phyloP scores from a whole-genome alignment of 1,284 basidiomycete genomes.

The Uromyces viciae-fabae region DNA sequence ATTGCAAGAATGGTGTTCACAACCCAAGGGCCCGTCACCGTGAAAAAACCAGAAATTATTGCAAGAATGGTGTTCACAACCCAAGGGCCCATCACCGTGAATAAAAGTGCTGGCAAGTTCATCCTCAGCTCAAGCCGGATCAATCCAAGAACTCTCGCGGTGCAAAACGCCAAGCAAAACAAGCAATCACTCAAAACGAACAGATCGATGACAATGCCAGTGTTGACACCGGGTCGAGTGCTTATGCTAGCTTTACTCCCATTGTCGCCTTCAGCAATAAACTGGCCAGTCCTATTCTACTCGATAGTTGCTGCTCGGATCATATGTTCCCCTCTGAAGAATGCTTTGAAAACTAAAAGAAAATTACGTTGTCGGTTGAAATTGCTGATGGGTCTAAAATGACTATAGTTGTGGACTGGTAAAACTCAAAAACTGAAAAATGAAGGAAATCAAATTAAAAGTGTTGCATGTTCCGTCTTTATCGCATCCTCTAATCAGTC shows the following conservation, averaged over 20 bases:
- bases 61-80: neutral
- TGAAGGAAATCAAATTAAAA: neutral
- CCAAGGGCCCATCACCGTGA: neutral
- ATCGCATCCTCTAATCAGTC: neutral
- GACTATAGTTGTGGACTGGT: neutral
- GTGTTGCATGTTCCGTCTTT: neutral
- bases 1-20: neutral
- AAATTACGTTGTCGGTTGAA: neutral
- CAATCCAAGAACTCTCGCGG: too few relatives aligned
- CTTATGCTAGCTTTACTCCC: too few relatives aligned
- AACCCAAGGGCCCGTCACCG: neutral
- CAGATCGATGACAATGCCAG: too few relatives aligned
- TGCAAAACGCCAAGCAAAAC: too few relatives aligned
- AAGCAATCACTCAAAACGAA: too few relatives aligned
- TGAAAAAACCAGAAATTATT: neutral
- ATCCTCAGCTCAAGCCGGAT: neutral
- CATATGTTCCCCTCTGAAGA: neutral
- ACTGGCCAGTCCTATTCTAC: neutral
- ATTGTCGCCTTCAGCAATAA: too few relatives aligned
- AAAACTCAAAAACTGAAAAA: neutral
- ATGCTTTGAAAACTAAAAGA: neutral
- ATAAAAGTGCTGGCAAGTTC: neutral
- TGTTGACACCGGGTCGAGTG: too few relatives aligned
- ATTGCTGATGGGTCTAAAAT: neutral
- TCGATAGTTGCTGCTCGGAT: slow-evolving; percentile 13